Conservation (phyloP, 139 green algal genomes). For the Chlorella ohadii region DNA sequence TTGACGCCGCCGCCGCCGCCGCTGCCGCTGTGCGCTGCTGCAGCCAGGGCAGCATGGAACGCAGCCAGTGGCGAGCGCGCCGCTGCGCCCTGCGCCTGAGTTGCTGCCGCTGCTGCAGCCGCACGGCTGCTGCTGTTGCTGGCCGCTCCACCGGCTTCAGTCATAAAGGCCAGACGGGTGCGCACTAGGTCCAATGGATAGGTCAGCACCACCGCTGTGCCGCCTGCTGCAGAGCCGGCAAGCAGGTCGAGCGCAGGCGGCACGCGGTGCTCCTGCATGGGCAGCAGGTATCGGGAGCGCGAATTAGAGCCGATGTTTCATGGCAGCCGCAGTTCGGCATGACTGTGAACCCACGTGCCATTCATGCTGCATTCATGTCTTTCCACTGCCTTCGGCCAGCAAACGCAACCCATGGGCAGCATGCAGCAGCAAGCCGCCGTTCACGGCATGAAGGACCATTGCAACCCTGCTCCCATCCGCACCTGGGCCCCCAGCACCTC, state of each 20-base stretch:
- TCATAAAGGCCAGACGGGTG: conserved; percentile 82
- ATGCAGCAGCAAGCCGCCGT: no score
- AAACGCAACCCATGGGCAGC: no score
- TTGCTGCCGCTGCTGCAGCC: neutral
- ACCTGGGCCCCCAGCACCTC: conserved; percentile 16
- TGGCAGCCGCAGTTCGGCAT: no score
- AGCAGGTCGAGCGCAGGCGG: conserved; percentile 75
- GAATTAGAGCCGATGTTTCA: no score
- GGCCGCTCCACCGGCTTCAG: conserved; percentile 31
- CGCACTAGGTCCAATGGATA: conserved; percentile 93
- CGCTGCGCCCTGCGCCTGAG: no score
- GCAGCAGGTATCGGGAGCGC: neutral
- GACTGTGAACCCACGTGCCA: no score
- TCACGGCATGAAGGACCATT: no score
- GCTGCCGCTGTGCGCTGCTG: neutral
- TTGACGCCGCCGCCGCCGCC: neutral
- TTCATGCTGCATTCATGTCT: no score
- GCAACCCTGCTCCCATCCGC: no score
- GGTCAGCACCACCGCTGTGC: conserved; percentile 86
- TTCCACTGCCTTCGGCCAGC: no score
- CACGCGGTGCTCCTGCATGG: conserved; percentile 30
- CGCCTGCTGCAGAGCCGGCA: conserved; percentile 81
- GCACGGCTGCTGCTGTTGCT: neutral
- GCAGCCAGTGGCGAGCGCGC: neutral
- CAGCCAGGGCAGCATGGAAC: neutral